Conservation (phyloP, 495 filamentous ascomycete genomes). For the Penicillium steckii region DNA sequence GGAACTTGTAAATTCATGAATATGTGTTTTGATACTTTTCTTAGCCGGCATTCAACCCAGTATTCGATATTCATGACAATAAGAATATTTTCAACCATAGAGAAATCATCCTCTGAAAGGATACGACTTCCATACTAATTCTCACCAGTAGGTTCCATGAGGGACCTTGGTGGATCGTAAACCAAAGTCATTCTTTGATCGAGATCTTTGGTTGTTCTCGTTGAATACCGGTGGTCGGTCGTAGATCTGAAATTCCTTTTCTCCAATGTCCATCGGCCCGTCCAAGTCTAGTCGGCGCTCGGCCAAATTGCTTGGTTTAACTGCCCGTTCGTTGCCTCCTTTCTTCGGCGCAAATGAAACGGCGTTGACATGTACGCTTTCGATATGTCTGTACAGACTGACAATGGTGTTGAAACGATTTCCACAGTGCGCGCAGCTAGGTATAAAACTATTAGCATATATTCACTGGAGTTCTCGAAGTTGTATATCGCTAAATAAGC, state of each 20-base stretch:
- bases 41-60: too few relatives aligned
- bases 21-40: too few relatives aligned
- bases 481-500: background rate
- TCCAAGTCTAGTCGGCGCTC: background rate
- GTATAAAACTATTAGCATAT: background rate
- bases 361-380: background rate
- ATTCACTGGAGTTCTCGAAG: too few relatives aligned
- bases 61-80: too few relatives aligned
- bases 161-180: background rate
- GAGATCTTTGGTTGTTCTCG: background rate
- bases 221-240: background rate
- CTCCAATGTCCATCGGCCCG: background rate
- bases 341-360: background rate
- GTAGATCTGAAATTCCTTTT: background rate
- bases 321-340: background rate
- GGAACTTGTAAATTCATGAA: too few relatives aligned
- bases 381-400: background rate
- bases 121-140: background rate
- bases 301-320: background rate
- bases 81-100: background rate
- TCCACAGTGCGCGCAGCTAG: background rate
- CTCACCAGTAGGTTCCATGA: background rate
- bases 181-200: background rate
- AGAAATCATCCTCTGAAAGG: background rate
- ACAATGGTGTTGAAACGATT: background rate